Evolutionary conservation across 352 stramenopile genomes (phyloP).

Genomic region (Pythium graminicola): DNA sequence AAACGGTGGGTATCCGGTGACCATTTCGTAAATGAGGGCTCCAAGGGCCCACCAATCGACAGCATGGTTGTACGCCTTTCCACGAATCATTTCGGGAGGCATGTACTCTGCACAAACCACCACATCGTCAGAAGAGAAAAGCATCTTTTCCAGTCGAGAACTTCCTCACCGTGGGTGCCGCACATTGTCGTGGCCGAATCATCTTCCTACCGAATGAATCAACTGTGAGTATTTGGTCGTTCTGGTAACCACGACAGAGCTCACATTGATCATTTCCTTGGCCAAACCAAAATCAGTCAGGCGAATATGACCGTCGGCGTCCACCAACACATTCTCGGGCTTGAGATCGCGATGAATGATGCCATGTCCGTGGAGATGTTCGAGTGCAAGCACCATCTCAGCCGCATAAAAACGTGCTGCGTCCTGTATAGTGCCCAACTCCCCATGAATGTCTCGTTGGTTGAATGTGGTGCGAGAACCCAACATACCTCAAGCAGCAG

Average conservation of each 20-base stretch:
- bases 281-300: constrained; percentile 90
- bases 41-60: constrained; percentile 84
- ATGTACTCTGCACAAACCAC: constrained; percentile 21
- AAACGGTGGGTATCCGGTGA: constrained; percentile 67
- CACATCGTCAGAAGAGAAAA: too few relatives aligned
- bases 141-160: constrained; percentile 80
- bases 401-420: constrained; percentile 70
- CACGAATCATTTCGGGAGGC: neutral
- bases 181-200: constrained; percentile 72
- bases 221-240: neutral
- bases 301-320: constrained; percentile 83
- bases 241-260: neutral
- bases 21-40: constrained; percentile 75
- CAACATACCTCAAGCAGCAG: constrained; percentile 53
- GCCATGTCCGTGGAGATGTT: constrained; percentile 70
- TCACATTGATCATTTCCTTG: constrained; percentile 39
- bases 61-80: constrained; percentile 31
- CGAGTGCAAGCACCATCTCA: constrained; percentile 78
- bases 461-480: neutral
- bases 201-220: constrained; percentile 21
- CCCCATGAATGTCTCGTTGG: neutral
- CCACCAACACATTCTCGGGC: constrained; percentile 90
- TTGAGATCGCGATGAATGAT: constrained; percentile 90
- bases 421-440: too few relatives aligned
- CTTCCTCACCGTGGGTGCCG: constrained; percentile 76